Base-by-base conservation (phyloP, 75 land plant species). In the Larix kaempferi region DNA sequence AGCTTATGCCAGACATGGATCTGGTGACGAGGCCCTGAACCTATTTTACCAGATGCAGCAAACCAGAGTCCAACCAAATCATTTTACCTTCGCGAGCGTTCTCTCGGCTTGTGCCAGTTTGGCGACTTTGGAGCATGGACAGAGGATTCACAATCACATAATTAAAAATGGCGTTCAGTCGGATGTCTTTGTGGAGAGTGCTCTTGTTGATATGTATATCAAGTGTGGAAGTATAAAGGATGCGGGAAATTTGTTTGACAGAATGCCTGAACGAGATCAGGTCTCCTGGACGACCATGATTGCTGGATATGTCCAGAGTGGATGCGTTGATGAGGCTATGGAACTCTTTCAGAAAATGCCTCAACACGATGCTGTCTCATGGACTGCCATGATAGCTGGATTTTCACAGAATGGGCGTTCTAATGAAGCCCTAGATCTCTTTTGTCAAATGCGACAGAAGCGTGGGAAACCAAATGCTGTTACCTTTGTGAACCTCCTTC, bases 191-290 rank as follows among this genome's bases (percentile, higher is more conserved):
- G 79, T 82, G 22, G 49, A 37, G 58, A 77, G 71, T 62, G 79
- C 74, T 33, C 73, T 77, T 74, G 58, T 82, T n/a, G 83, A 82
- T 56, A 77, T 77, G 73, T 82, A 82, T 67, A 71, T 60, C 22
- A 71, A 77, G n/a, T 82, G 83, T 59, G 83, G 83, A 6, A 52
- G 76, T 64, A 11, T 75, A n/a, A 57, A 52, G 25, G 44, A 80
- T 63, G 82, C 82, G 54, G 69, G 65, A 56, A 21, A 19, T 0
- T 39, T 64, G 29, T 80, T 80, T 54, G 66, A 55, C 63, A 52
- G 16, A 49, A 82, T 82, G 84, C 76, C 77, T 3, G 26, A 76
- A 35, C 41, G 35, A 33, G 75, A 80, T 77, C 15, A 59, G 25
- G 66, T 57, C 33, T 77, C 81, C 23, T 80, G 81, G 81, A 80